Percentiles rank a stretch among this genome's conserved stretches.
These are phyloP conservation scores for Marasmius oreades DNA, from an alignment of 1,284 basidiomycete species.

Conservation along the genomic window DNA sequence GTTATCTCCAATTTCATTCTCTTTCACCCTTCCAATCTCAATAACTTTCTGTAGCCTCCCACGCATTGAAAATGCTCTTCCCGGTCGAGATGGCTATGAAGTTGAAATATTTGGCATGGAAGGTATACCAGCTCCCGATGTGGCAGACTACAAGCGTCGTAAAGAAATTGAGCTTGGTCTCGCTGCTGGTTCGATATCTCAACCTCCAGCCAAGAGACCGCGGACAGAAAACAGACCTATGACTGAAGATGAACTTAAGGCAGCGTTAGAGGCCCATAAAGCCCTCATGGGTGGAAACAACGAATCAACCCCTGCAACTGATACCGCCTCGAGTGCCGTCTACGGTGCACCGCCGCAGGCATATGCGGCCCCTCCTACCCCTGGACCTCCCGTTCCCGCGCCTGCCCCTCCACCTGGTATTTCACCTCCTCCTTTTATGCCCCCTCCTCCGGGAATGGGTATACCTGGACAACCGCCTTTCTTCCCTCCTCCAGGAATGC, in stretches of 20 bases:
- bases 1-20: slow-evolving; percentile 24
- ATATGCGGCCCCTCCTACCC: slow-evolving; percentile 54
- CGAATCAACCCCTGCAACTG: slow-evolving; percentile 32
- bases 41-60: slow-evolving; percentile 42
- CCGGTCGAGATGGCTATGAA: slow-evolving; percentile 96
- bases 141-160: slow-evolving; percentile 91
- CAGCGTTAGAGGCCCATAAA: slow-evolving; percentile 88
- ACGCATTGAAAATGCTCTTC: slow-evolving; percentile 94
- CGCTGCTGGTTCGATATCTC: slow-evolving; percentile 74
- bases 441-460: slow-evolving; percentile 24
- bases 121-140: slow-evolving; percentile 91
- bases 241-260: slow-evolving; percentile 79
- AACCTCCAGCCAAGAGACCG: slow-evolving; percentile 76
- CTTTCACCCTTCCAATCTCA: slow-evolving; percentile 13
- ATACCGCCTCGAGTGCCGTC: slow-evolving; percentile 47
- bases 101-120: slow-evolving; percentile 99
- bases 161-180: slow-evolving; percentile 92
- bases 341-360: slow-evolving; percentile 68
- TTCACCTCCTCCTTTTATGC: slow-evolving; percentile 30
- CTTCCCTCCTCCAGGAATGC: slow-evolving; percentile 19
- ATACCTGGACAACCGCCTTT: slow-evolving; percentile 33
- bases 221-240: slow-evolving; percentile 82
- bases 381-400: slow-evolving; percentile 40
- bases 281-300: slow-evolving; percentile 80
- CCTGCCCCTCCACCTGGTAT: slow-evolving; percentile 44